These are phyloP conservation scores for Pterocarpus macrocarpus DNA, from an alignment of 306 rosid genomes.

Conservation along the genomic window DNA sequence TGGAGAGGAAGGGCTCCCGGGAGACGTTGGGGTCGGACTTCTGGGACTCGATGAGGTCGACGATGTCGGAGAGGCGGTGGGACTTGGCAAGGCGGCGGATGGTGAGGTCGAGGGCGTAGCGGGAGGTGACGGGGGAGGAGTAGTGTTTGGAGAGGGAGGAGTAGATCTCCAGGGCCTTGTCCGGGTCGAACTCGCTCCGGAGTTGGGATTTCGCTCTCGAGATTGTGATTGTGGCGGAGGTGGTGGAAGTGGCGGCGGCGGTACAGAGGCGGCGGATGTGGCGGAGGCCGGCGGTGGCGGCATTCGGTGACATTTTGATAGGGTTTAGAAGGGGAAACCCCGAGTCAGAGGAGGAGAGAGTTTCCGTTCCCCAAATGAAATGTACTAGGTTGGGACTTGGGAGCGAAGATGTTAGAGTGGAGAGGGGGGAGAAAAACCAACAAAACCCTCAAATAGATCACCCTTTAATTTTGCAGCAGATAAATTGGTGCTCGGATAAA, in stretches of 20 bases:
- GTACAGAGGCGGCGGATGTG: conserved; percentile 59
- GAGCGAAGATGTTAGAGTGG: too few species aligned
- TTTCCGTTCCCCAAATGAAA: too few species aligned
- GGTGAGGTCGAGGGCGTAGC: conserved; percentile 70
- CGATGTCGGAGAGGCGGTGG: conserved; percentile 64
- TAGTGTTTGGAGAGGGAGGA: conserved; percentile 59
- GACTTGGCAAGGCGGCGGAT: conserved; percentile 73
- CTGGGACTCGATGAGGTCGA: conserved; percentile 70
- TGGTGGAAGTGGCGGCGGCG: conserved; percentile 59
- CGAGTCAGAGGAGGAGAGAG: too few species aligned
- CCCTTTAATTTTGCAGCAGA: too few species aligned
- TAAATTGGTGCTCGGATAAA: too few species aligned
- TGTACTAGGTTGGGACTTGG: too few species aligned
- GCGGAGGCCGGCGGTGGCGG: conserved; percentile 52
- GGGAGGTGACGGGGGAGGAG: conserved; percentile 62
- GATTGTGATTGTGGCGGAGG: conserved; percentile 56
- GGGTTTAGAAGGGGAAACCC: conserved; percentile 34
- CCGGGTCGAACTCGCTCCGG: conserved; percentile 66
- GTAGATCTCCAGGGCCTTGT: conserved; percentile 70
- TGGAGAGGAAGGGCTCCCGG: conserved; percentile 65
- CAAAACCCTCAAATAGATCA: too few species aligned
- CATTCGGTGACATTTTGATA: conserved; percentile 51
- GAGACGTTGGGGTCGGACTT: conserved; percentile 64
- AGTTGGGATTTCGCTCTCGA: conserved; percentile 65
- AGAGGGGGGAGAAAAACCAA: too few species aligned